Conservation (phyloP, 768 basidiomycete species). For the Gymnopilus junonius region DNA sequence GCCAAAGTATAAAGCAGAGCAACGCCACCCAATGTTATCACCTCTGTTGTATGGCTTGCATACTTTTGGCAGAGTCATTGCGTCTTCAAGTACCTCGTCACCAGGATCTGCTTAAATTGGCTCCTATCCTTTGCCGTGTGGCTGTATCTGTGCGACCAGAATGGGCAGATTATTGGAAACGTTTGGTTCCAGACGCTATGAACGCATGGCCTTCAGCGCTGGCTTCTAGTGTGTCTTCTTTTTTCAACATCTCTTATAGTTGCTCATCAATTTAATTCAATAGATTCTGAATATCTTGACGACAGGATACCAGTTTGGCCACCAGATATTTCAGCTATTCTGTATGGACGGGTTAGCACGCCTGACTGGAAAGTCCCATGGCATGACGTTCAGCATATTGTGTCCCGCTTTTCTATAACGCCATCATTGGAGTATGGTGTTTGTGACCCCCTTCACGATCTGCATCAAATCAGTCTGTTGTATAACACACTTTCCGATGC, state of each 20-base stretch:
- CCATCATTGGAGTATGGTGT: conserved; percentile 67
- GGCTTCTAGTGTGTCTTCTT: conserved; percentile 42
- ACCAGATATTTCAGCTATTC: conserved; percentile 72
- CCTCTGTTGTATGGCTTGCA: conserved; percentile 78
- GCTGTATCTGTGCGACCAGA: conserved; percentile 72
- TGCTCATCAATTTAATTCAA: conserved; percentile 13
- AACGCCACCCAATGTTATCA: conserved; percentile 51
- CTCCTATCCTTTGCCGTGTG: conserved; percentile 64
- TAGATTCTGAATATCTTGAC: conserved; percentile 57
- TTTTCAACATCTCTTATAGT: not conserved
- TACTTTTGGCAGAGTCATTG: conserved; percentile 73
- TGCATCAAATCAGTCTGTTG: conserved; percentile 56
- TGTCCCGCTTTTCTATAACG: conserved; percentile 49
- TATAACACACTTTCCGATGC: conserved; percentile 66
- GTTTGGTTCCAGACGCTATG: conserved; percentile 68
- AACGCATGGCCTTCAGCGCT: conserved; percentile 61
- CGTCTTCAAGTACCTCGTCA: conserved; percentile 62
- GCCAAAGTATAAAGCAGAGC: conserved; percentile 23
- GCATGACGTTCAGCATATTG: conserved; percentile 52
- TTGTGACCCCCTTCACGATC: conserved; percentile 57
- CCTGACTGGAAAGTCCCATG: conserved; percentile 70
- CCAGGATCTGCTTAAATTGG: conserved; percentile 57
- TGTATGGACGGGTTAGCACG: conserved; percentile 63
- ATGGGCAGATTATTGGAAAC: conserved; percentile 94
- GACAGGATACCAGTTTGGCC: conserved; percentile 80